phyloP scores from a whole-genome alignment of 495 filamentous ascomycete species.

The Arthonia radiata region DNA sequence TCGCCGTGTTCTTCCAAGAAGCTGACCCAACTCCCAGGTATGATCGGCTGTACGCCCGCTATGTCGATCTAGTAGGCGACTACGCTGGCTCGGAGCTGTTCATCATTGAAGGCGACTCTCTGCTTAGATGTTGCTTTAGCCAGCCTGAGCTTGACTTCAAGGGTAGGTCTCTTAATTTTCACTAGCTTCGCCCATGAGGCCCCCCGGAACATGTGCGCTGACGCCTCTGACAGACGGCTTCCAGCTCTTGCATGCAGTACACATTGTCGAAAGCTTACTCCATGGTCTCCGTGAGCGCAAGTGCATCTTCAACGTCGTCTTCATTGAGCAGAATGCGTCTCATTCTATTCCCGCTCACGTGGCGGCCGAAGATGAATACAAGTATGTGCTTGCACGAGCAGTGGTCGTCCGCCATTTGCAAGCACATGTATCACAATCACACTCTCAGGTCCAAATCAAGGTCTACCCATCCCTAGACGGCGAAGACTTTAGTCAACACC shows the following conservation, averaged over 20 bases:
- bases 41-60: conserved; percentile 7
- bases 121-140: conserved; percentile 34
- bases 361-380: conserved; percentile 10
- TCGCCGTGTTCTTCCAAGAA: no score
- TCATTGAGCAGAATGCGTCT: conserved; percentile 24
- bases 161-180: conserved; percentile 10
- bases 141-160: conserved; percentile 35
- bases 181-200: background rate
- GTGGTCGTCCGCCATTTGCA: conserved; percentile 37
- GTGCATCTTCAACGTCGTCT: conserved; percentile 44
- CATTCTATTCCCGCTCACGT: conserved; percentile 12
- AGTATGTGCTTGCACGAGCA: conserved; percentile 34
- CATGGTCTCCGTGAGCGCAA: conserved; percentile 29
- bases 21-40: no score
- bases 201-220: conserved; percentile 1
- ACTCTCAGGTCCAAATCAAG: conserved; percentile 16
- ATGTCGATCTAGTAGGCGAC: conserved; percentile 41
- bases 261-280: conserved; percentile 39
- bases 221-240: conserved; percentile 22
- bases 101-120: conserved; percentile 47
- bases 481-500: conserved; percentile 24
- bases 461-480: conserved; percentile 22
- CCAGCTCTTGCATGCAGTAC: conserved; percentile 45
- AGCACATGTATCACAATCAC: conserved; percentile 9
- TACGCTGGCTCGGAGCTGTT: conserved; percentile 50